Evolutionary conservation across 768 basidiomycete species (phyloP).

Genomic region (Mycena venus): DNA sequence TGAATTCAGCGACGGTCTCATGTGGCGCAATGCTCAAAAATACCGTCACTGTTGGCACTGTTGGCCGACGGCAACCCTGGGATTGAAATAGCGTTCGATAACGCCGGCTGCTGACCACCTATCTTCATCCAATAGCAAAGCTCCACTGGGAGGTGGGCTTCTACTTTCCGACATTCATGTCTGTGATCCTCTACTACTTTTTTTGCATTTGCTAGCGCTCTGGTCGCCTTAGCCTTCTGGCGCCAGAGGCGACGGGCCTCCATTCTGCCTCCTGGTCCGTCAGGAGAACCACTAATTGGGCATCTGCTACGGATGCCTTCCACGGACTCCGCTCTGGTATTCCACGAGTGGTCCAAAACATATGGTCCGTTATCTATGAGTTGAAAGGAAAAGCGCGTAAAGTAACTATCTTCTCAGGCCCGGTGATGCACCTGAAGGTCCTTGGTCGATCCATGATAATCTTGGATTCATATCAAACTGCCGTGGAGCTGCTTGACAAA

Average conservation of each 20-base stretch:
- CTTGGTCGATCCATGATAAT: constrained; percentile 40
- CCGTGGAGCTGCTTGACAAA: constrained; percentile 45
- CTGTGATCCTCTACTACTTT: not conserved
- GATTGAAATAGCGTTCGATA: not conserved
- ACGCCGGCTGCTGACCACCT: not conserved
- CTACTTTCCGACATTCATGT: not conserved
- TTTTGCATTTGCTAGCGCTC: not conserved
- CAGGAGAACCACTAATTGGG: constrained; percentile 8
- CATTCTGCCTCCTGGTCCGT: constrained; percentile 5
- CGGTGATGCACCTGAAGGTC: constrained; percentile 25
- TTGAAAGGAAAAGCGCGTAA: not conserved
- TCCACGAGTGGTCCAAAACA: constrained; percentile 20
- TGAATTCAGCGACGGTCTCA: no score
- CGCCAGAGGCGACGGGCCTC: not conserved
- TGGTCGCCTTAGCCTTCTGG: not conserved
- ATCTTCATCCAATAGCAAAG: not conserved
- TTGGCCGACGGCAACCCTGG: not conserved
- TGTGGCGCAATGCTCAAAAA: no score
- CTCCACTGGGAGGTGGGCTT: not conserved
- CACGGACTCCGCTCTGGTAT: not conserved
- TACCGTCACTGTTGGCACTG: not conserved
- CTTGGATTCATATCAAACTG: constrained; percentile 35
- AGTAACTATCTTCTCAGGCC: not conserved
- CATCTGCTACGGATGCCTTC: constrained; percentile 11
- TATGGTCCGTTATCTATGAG: not conserved